Conservation (phyloP, 768 basidiomycete genomes). For the Infundibulicybe gibba region DNA sequence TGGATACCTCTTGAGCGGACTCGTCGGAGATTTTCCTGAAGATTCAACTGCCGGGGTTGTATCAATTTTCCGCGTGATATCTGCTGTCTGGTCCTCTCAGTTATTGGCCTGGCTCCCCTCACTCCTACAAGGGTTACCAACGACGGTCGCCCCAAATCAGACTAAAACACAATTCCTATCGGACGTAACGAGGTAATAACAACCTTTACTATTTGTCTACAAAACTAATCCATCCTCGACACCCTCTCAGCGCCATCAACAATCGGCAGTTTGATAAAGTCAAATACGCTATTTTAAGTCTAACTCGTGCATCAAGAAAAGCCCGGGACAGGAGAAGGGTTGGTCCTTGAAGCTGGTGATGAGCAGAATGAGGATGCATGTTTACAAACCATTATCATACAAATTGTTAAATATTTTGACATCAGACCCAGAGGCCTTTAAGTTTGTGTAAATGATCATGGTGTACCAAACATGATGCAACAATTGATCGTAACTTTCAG, state of each 20-base stretch:
- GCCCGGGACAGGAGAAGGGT: constrained; percentile 59
- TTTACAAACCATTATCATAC: too few species aligned
- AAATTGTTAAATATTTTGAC: too few species aligned
- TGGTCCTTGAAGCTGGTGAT: constrained; percentile 30
- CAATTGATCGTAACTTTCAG: neutral
- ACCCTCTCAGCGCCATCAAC: constrained; percentile 54
- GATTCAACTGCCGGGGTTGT: constrained; percentile 73
- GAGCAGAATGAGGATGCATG: too few species aligned
- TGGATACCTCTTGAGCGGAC: constrained; percentile 66
- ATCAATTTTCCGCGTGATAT: constrained; percentile 70
- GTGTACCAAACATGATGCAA: constrained; percentile 4
- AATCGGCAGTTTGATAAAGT: constrained; percentile 72
- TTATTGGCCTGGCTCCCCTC: constrained; percentile 70
- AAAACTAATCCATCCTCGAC: neutral
- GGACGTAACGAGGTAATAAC: constrained; percentile 70
- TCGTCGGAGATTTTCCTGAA: constrained; percentile 87
- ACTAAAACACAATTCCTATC: constrained; percentile 70
- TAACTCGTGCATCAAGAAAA: constrained; percentile 75
- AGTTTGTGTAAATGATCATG: too few species aligned
- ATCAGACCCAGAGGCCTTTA: too few species aligned
- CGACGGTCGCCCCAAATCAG: constrained; percentile 51
- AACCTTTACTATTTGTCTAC: neutral
- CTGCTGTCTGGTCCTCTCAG: constrained; percentile 63
- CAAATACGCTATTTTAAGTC: constrained; percentile 68
- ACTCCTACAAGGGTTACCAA: constrained; percentile 69